Base-by-base conservation (phyloP, 129 eudicot species). In the Gnaphalium uliginosum region DNA sequence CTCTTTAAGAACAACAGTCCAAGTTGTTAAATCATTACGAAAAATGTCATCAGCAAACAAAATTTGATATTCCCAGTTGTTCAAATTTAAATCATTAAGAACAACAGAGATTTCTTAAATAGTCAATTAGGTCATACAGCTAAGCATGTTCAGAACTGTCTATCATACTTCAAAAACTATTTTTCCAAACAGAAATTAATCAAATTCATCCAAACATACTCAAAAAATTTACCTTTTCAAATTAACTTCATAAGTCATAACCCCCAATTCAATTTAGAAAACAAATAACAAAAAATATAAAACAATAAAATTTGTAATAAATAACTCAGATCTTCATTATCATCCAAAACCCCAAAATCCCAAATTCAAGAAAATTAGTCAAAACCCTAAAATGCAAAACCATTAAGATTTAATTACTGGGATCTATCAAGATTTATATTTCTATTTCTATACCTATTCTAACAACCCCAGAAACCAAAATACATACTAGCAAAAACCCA, bases 251-350 rank as follows among this genome's bases (percentile, higher is more conserved):
- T 51, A 71, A 71, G 64, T 66, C 39, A 61, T 51, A 71, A 71
- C 48, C 57, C 77, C 18, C 14, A 62, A 29, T 29, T 61, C 25
- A n/a, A 60, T 10, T 3, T 56, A 56, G 23, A 43, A 25, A 73
- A 62, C 68, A 58, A 18, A 64, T 6, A 27, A 37, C 68, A 79
- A 61, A 17, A 33, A 41, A 46, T 21, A 25, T 56, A 79, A 27
- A 66, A 19, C 48, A 61, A 30, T 43, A 23, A 46, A 56, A 39
- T 59, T 39, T 39, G 46, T 19, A 26, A 64, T 15, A 53, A 39
- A 17, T 30, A 80, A 21, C 70, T 73, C 75, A 80, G 79, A 80
- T 80, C 83, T 79, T 72, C 56, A 59, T 18, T 69, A 35, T 57
- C 81, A 59, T 30, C 68, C 35, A 62, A 68, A 68, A 68, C 69